Conservation (phyloP, 2,329 filamentous ascomycete species). For the Claviceps citrina region DNA sequence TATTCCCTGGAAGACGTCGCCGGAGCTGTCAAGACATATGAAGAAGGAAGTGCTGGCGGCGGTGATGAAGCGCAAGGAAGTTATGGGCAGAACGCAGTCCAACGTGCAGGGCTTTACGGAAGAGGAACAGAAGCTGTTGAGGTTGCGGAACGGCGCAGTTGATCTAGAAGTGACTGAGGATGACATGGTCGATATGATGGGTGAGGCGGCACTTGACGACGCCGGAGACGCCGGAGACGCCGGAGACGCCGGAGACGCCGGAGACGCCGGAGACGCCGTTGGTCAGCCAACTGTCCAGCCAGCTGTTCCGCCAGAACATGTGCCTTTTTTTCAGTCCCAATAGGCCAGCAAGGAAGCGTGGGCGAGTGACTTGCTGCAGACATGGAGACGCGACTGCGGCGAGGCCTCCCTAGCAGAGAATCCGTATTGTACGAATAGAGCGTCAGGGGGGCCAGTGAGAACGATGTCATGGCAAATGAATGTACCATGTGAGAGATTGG, state of each 20-base stretch:
- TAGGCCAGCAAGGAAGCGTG: constrained; percentile 1
- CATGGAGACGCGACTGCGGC: constrained; percentile 10
- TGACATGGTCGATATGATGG: constrained; percentile 21
- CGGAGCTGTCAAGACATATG: constrained; percentile 28
- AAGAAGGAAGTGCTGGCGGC: constrained; percentile 16
- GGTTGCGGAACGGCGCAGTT: constrained; percentile 13
- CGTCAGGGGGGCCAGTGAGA: too few relatives aligned
- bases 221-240: not conserved
- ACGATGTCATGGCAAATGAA: too few relatives aligned
- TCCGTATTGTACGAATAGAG: constrained; percentile 4
- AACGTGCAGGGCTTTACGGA: constrained; percentile 22
- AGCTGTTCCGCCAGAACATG: constrained; percentile 2
- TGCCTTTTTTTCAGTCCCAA: not conserved
- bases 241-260: not conserved
- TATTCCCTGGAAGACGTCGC: constrained; percentile 44
- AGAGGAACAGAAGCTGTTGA: constrained; percentile 22
- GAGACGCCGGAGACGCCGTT: too few relatives aligned
- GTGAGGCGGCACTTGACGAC: constrained; percentile 8
- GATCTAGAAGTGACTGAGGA: constrained; percentile 20
- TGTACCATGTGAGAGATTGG: too few relatives aligned
- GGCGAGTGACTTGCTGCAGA: constrained; percentile 5
- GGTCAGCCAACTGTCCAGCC: too few relatives aligned
- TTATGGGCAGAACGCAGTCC: constrained; percentile 22
- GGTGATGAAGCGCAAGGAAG: constrained; percentile 18
- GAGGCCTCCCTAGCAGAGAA: constrained; percentile 6